Evolutionary conservation across 768 basidiomycete species (phyloP), one percentile per base, ranked within the genome.

Genomic region (Boletellus ananiceps): DNA sequence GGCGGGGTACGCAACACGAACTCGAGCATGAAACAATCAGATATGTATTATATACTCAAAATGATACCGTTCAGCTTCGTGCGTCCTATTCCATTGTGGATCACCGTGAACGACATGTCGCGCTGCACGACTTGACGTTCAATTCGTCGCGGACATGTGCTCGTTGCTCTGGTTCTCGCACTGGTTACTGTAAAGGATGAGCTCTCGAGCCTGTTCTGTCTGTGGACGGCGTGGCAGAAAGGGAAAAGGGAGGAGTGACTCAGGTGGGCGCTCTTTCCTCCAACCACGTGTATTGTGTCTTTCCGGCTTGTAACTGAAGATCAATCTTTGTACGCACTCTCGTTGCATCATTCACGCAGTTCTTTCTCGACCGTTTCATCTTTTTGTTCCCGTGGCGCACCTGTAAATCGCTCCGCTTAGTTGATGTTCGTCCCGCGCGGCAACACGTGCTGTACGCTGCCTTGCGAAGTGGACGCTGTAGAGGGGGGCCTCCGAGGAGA

Each of bases 401-500:
- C 23, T 37, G 21, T 12, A 4, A 14, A 34, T 16, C 43, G 14
- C 31, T 38, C 7, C 51, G 90, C 89, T 66, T 93, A n/a, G n/a
- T n/a, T n/a, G 35, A 75, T 78, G 51, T 97, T 93, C 68, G 93
- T 58, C 88, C 89, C 0, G 68, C 70, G 16, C 69, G 72, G 37
- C 86, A 89, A 0, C 78, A 88, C 50, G 67, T 88, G 1, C 65
- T 97, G 23, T 95, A 88, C 53, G 86, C 87, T 0, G 76, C 88
- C 0, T 93, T 89, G 5, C 75, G 86, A 12, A 61, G 65, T 5
- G 72, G 6, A 60, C 61, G 3, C 74, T 95, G 19, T 85, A 83
- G 59, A 74, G 79, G 96, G 88, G 86, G 94, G 96, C 63, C 63
- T 93, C 5, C 79, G 93, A 0, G 71, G 77, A 3, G 76, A 85